Evolutionary conservation across 2,329 filamentous ascomycete genomes (phyloP).

Genomic region (Xylariaceae sp.): DNA sequence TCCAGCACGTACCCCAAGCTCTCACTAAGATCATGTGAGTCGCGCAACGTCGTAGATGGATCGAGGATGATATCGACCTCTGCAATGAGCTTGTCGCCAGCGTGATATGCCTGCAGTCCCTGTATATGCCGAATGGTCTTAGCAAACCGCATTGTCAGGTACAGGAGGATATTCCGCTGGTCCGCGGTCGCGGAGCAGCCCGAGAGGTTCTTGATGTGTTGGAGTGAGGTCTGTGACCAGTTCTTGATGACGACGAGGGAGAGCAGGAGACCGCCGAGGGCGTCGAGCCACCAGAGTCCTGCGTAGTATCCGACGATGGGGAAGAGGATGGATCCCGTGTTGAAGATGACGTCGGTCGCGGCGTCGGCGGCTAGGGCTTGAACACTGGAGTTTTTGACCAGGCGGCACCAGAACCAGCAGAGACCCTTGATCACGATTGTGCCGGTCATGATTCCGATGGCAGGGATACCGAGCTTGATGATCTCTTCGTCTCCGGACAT

Average conservation of each 20-base stretch:
- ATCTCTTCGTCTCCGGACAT: conserved; percentile 56
- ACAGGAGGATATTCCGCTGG: conserved; percentile 77
- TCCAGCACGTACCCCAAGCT: conserved; percentile 75
- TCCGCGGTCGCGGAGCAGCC: conserved; percentile 74
- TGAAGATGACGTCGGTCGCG: conserved; percentile 79
- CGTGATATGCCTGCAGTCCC: conserved; percentile 78
- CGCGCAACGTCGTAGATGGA: conserved; percentile 66
- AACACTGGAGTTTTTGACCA: conserved; percentile 81
- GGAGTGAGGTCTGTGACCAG: conserved; percentile 67
- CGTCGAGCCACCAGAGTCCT: conserved; percentile 79
- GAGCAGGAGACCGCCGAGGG: conserved; percentile 71
- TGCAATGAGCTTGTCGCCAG: conserved; percentile 78
- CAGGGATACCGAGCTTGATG: conserved; percentile 66
- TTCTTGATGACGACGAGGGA: conserved; percentile 74
- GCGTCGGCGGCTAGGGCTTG: conserved; percentile 63
- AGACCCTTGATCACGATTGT: conserved; percentile 77
- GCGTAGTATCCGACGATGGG: conserved; percentile 73
- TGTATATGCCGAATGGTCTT: conserved; percentile 82
- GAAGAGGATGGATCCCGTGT: conserved; percentile 82
- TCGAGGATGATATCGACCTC: conserved; percentile 81
- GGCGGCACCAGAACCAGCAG: conserved; percentile 82
- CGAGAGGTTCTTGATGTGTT: conserved; percentile 75
- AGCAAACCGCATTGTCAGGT: conserved; percentile 90
- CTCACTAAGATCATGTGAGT: conserved; percentile 69
- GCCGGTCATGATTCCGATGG: conserved; percentile 72